Conservation (phyloP, 345 rosid genomes). For the Zanthoxylum bungeanum region DNA sequence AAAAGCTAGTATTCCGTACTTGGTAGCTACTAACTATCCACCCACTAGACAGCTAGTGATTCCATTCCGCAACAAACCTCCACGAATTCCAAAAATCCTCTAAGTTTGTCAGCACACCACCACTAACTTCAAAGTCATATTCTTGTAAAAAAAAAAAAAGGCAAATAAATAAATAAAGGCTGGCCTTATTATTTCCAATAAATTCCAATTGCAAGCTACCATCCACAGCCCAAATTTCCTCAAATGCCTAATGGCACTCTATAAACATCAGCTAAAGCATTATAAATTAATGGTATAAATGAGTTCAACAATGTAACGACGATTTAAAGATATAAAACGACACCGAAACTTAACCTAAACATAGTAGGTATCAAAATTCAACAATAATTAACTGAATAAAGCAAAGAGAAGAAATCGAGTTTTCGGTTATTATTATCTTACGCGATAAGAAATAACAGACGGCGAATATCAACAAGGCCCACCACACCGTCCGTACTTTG, state of each 20-base stretch:
- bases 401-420: not conserved
- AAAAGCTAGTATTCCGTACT: too few species aligned
- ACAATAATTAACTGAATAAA: not conserved
- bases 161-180: not conserved
- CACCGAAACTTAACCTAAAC: not conserved
- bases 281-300: not conserved
- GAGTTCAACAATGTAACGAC: not conserved
- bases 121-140: not conserved
- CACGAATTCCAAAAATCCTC: not conserved
- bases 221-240: not conserved
- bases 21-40: too few species aligned
- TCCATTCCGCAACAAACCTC: not conserved
- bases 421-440: slow-evolving; percentile 35
- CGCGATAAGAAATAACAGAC: slow-evolving; percentile 86
- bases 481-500: slow-evolving; percentile 77
- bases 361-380: not conserved
- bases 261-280: not conserved
- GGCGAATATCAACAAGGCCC: slow-evolving; percentile 73
- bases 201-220: not conserved
- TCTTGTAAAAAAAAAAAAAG: too few species aligned
- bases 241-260: too few species aligned
- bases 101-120: not conserved
- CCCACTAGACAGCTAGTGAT: not conserved
- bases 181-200: not conserved
- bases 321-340: not conserved